A percentile compares a stretch with the other conserved stretches of the same genome.
Evolutionary conservation across 257 asterid genomes (phyloP).

Genomic region (Anisodus acutangulus): DNA sequence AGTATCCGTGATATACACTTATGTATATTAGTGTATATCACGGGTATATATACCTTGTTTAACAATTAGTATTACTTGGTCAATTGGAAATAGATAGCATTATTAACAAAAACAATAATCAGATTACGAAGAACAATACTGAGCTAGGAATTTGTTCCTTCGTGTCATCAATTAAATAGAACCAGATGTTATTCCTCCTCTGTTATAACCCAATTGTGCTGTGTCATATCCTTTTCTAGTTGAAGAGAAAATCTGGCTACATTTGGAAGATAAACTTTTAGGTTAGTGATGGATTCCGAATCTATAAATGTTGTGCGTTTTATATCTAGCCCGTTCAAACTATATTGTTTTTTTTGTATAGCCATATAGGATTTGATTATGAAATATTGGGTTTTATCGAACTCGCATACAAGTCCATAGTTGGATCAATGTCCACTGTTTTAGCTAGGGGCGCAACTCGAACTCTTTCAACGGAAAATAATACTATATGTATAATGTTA

Average conservation of each 20-base stretch:
- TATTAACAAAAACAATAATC: neutral
- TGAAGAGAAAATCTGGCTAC: neutral
- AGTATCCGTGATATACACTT: too few species aligned
- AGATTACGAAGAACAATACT: constrained; percentile 20
- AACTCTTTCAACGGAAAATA: too few species aligned
- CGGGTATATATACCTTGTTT: too few species aligned
- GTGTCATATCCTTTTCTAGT: neutral
- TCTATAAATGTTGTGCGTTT: too few species aligned
- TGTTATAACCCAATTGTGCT: neutral
- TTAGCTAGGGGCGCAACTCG: too few species aligned
- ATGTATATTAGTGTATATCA: too few species aligned
- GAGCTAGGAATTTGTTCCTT: constrained; percentile 48
- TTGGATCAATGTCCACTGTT: neutral
- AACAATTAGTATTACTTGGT: too few species aligned
- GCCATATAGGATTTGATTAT: neutral
- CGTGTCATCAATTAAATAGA: constrained; percentile 21
- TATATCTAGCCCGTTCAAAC: neutral
- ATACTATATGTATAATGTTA: too few species aligned
- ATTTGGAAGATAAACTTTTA: neutral
- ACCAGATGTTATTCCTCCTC: constrained; percentile 26
- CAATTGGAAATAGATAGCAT: too few species aligned
- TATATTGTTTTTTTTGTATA: neutral
- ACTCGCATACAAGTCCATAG: neutral
- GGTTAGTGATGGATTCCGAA: neutral
- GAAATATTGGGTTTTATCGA: neutral